Evolutionary conservation across 2,329 filamentous ascomycete species (phyloP).

Genomic region (Lithohypha guttulata): DNA sequence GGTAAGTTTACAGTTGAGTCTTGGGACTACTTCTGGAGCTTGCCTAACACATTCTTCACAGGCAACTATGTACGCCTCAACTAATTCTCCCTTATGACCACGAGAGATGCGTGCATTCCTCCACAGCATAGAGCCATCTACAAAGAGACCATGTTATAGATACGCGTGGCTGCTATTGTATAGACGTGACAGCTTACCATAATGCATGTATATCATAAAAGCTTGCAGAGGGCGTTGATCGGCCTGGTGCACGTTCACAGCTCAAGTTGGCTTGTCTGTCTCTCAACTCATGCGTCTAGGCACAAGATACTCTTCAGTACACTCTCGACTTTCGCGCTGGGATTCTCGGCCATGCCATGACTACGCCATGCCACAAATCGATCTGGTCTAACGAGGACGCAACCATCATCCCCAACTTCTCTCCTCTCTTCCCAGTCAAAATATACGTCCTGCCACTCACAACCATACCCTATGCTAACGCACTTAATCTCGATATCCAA

Average conservation of each 20-base stretch:
- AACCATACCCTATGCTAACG: conserved; percentile 45
- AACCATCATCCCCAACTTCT: conserved; percentile 48
- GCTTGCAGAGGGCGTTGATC: too few species aligned
- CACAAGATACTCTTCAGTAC: conserved; percentile 10
- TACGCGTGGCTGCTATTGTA: too few species aligned
- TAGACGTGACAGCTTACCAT: too few species aligned
- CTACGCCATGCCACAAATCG: conserved; percentile 47
- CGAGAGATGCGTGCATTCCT: too few species aligned
- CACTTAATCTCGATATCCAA: conserved; percentile 39
- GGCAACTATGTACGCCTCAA: conserved; percentile 31
- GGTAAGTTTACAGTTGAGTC: conserved; percentile 46
- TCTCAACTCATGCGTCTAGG: too few species aligned
- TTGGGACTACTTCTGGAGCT: not conserved
- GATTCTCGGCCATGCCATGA: conserved; percentile 10
- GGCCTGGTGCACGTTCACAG: too few species aligned
- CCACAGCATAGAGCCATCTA: too few species aligned
- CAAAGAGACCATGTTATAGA: too few species aligned
- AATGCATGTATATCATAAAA: too few species aligned
- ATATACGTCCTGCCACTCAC: conserved; percentile 53
- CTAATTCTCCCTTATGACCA: too few species aligned
- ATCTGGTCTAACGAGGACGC: conserved; percentile 49
- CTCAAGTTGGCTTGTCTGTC: too few species aligned
- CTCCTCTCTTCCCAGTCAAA: conserved; percentile 46
- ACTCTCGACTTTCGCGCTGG: conserved; percentile 5
- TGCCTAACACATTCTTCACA: conserved; percentile 11